phyloP scores from a whole-genome alignment of 2,329 filamentous ascomycete genomes.

The Podosphaera leucotricha region DNA sequence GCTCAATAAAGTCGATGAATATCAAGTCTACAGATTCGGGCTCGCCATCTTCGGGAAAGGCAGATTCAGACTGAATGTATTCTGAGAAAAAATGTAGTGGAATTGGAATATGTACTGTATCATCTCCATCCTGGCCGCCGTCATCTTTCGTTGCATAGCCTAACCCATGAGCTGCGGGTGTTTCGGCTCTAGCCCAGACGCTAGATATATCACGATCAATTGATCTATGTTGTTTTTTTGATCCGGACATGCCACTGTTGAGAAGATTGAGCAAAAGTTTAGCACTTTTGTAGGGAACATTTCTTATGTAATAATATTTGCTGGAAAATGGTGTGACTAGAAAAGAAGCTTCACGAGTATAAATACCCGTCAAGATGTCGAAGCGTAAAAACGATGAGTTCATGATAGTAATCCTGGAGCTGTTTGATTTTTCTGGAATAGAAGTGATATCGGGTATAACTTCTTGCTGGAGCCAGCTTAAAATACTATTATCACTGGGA shows the following conservation, averaged over 20 bases:
- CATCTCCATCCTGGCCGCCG: slow-evolving; percentile 62
- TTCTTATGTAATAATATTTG: slow-evolving; percentile 49
- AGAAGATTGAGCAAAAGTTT: slow-evolving; percentile 38
- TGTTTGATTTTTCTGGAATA: slow-evolving; percentile 25
- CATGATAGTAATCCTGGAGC: slow-evolving; percentile 45
- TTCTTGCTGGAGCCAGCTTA: slow-evolving; percentile 52
- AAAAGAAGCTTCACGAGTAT: slow-evolving; percentile 70
- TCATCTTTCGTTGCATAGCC: slow-evolving; percentile 87
- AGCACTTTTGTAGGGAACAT: slow-evolving; percentile 60
- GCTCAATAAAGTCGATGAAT: slow-evolving; percentile 22
- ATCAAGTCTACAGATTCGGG: slow-evolving; percentile 65
- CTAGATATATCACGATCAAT: too few relatives aligned
- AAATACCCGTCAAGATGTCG: slow-evolving; percentile 79
- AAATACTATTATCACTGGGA: slow-evolving; percentile 50
- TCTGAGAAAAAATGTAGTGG: slow-evolving; percentile 64
- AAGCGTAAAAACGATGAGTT: slow-evolving; percentile 89
- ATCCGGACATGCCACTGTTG: slow-evolving; percentile 24
- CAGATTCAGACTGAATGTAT: too few relatives aligned
- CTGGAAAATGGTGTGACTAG: slow-evolving; percentile 76
- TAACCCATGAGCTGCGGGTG: slow-evolving; percentile 19
- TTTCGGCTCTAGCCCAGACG: too few relatives aligned
- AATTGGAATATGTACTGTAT: slow-evolving; percentile 57
- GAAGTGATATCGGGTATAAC: slow-evolving; percentile 46
- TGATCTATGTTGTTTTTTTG: slow-evolving; percentile 8
- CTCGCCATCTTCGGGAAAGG: slow-evolving; percentile 20